Evolutionary conservation across 2,329 filamentous ascomycete genomes (phyloP).

Genomic region (Epicoccum sorghinum): DNA sequence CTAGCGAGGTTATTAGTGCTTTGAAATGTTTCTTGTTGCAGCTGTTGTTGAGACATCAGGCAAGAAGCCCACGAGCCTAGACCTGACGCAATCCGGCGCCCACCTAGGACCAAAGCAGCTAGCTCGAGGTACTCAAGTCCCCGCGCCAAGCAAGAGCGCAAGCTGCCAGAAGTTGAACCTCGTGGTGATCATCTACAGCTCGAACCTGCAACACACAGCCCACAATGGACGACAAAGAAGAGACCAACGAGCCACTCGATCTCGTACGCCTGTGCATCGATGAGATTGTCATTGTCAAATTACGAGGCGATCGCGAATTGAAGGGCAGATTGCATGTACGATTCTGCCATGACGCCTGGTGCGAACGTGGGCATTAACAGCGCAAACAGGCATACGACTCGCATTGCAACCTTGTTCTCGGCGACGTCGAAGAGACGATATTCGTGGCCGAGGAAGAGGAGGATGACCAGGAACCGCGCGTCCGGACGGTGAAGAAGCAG

Average conservation of each 20-base stretch:
- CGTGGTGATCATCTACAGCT: slow-evolving; percentile 8
- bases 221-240: slow-evolving; percentile 82
- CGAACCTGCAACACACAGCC: slow-evolving; percentile 17
- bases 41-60: slow-evolving; percentile 11
- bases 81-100: slow-evolving; percentile 22
- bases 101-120: slow-evolving; percentile 10
- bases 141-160: slow-evolving; percentile 24
- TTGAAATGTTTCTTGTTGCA: neutral
- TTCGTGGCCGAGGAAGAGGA: slow-evolving; percentile 91
- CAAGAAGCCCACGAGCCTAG: slow-evolving; percentile 9
- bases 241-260: slow-evolving; percentile 88
- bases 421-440: slow-evolving; percentile 96
- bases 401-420: slow-evolving; percentile 95
- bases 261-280: slow-evolving; percentile 93
- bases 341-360: slow-evolving; percentile 27
- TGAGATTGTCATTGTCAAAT: slow-evolving; percentile 96
- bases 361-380: slow-evolving; percentile 17
- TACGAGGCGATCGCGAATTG: slow-evolving; percentile 92
- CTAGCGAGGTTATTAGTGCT: too few species aligned
- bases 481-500: slow-evolving; percentile 86
- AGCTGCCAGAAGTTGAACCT: slow-evolving; percentile 18
- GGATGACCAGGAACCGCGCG: slow-evolving; percentile 68
- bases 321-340: slow-evolving; percentile 90
- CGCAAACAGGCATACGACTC: slow-evolving; percentile 85
- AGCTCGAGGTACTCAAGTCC: slow-evolving; percentile 14